Conservation (phyloP, 2,329 filamentous ascomycete genomes). For the Aspergillus fijiensis region DNA sequence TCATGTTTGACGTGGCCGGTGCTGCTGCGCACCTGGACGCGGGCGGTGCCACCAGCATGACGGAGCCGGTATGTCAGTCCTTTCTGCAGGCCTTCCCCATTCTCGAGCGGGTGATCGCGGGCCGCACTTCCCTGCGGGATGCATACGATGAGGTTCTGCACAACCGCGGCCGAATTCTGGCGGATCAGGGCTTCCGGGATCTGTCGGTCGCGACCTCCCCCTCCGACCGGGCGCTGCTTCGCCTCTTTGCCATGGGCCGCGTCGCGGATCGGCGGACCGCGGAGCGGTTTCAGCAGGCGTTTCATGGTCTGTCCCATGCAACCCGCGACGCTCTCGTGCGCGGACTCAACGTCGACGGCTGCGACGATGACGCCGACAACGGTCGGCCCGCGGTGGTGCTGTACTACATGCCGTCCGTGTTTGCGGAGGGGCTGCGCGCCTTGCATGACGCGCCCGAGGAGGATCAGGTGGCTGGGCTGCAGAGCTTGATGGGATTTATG, state of each 20-base stretch:
- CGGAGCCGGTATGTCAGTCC: conserved; percentile 9
- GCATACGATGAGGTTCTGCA: conserved; percentile 5
- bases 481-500: conserved; percentile 8
- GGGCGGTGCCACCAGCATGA: conserved; percentile 7
- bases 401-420: conserved; percentile 11
- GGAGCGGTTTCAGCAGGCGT: conserved; percentile 1
- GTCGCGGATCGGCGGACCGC: conserved; percentile 6
- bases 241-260: conserved; percentile 8
- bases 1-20: conserved; percentile 10
- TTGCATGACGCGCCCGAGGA: neutral
- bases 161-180: conserved; percentile 2
- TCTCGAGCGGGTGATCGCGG: neutral
- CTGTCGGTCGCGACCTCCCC: neutral
- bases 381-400: conserved; percentile 4
- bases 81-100: conserved; percentile 2
- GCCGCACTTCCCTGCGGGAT: neutral
- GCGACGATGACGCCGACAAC: neutral
- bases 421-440: conserved; percentile 2
- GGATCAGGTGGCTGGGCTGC: conserved; percentile 1
- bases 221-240: conserved; percentile 6
- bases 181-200: neutral
- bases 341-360: conserved; percentile 1
- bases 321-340: neutral
- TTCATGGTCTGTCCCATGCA: neutral
- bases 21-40: conserved; percentile 7